Evolutionary conservation across 208 protist species (phyloP).

Genomic region (Lotmaria passim): DNA sequence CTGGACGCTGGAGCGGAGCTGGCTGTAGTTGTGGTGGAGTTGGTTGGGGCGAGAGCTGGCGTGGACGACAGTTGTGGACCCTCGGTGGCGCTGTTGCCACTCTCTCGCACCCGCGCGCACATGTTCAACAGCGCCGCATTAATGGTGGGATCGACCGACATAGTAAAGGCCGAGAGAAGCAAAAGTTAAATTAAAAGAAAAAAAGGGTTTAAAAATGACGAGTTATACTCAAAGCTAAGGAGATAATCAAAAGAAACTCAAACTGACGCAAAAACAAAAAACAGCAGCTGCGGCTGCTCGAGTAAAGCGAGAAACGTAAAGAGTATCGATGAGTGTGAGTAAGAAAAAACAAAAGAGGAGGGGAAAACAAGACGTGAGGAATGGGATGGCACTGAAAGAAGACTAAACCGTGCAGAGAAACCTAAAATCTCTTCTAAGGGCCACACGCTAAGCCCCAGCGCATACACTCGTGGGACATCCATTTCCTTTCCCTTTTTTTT

Average conservation of each 20-base stretch:
- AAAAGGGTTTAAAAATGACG: background rate
- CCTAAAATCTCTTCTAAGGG: too few relatives aligned
- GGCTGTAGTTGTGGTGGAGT: background rate
- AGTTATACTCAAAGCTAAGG: too few relatives aligned
- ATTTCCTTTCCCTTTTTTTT: too few relatives aligned
- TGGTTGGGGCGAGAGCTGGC: background rate
- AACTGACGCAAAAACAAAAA: too few relatives aligned
- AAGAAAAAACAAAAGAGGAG: too few relatives aligned
- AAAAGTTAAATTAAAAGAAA: background rate
- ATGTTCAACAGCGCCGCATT: constrained; percentile 40
- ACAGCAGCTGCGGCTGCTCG: background rate
- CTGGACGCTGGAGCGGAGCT: background rate
- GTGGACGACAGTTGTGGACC: constrained; percentile 10
- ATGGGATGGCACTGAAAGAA: too few relatives aligned
- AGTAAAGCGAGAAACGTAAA: background rate
- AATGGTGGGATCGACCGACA: constrained; percentile 33
- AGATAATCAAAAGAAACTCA: too few relatives aligned
- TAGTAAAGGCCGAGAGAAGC: background rate
- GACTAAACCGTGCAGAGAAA: too few relatives aligned
- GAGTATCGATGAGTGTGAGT: too few relatives aligned
- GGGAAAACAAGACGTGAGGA: too few relatives aligned
- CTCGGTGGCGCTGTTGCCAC: constrained; percentile 5
- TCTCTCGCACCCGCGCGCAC: constrained; percentile 34
- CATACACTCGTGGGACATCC: too few relatives aligned
- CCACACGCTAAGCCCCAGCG: too few relatives aligned